Evolutionary conservation across 257 asterid species (phyloP), one percentile per base, ranked within the genome.

Genomic region (Handroanthus guayacan): DNA sequence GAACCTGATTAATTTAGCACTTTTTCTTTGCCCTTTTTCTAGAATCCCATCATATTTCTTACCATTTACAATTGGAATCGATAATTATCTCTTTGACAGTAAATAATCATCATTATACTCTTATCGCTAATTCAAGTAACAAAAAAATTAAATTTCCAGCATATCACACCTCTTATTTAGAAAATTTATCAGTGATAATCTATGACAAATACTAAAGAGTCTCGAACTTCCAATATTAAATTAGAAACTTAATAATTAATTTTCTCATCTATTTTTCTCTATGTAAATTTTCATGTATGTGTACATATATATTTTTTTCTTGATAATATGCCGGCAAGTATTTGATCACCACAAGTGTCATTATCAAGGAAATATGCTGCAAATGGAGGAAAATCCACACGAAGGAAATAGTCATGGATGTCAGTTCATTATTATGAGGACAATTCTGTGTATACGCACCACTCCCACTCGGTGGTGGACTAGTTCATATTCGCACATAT

Each of bases 291-390:
- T 25, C 31, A 25, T 25, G 31, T 25, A 25, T 25, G 31, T 25
- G 31, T 25, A 0, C 31, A 25, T 25, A 25, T 25, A 25, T 25
- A 25, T 25, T 25, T 47, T 45, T 61, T 69, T 72, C 3, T 16
- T 48, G 80, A 71, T 75, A 76, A 72, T 43, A 69, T 67, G 60
- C 66, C 73, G 69, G 74, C 75, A 39, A 63, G 16, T 55, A 71
- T 75, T 61, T 55, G 16, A 68, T 57, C 69, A 50, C 86, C 88
- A 78, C 78, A 67, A 8, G 43, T 71, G 86, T 82, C 86, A 6
- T 82, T 48, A 2, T 81, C 86, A 44, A 2, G 45, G 45, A 37
- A 25, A 50, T 4, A 43, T 58, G 56, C 61, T n/a, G 50, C 16
- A 43, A 64, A 68, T 57, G 17, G 55, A 50, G 70, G 78, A 69